These are phyloP conservation scores for Colletotrichum cordylinicola DNA, from an alignment of 2,329 filamentous ascomycete species.

Conservation along the genomic window DNA sequence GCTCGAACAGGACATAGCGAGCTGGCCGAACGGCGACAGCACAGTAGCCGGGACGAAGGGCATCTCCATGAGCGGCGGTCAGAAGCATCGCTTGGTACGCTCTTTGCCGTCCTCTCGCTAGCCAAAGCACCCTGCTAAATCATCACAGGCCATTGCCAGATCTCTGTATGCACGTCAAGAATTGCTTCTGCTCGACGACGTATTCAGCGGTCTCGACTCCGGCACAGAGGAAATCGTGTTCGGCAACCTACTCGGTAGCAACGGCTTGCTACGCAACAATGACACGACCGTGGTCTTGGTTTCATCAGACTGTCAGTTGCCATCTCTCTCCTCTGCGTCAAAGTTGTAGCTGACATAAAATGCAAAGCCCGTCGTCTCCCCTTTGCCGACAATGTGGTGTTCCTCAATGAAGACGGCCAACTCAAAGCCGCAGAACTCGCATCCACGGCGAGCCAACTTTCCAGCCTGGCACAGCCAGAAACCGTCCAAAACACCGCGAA, in stretches of 20 bases:
- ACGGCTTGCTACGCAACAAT: constrained; percentile 26
- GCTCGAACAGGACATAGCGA: constrained; percentile 32
- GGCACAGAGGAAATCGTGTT: constrained; percentile 29
- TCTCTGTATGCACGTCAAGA: constrained; percentile 32
- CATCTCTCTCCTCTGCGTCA: accelerated
- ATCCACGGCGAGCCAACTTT: neutral
- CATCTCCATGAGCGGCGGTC: constrained; percentile 41
- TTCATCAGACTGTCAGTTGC: constrained; percentile 15
- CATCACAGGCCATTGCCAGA: constrained; percentile 28
- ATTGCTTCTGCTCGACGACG: constrained; percentile 33
- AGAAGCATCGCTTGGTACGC: constrained; percentile 35
- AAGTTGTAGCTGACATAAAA: neutral
- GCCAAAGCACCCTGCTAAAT: neutral
- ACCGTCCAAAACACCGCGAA: accelerated
- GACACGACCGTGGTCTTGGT: constrained; percentile 25
- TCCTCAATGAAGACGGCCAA: neutral
- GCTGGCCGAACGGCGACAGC: constrained; percentile 35
- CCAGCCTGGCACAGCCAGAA: neutral
- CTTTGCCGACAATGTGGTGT: constrained; percentile 14
- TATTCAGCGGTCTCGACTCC: constrained; percentile 36
- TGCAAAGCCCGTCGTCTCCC: constrained; percentile 12
- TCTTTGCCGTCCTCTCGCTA: accelerated
- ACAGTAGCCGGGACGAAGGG: constrained; percentile 41
- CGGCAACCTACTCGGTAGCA: constrained; percentile 25
- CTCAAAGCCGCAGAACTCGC: neutral